Percentiles rank a stretch among this genome's conserved stretches.
Evolutionary conservation across 2,329 filamentous ascomycete genomes (phyloP).

Genomic region (Bipolaris sorokiniana): DNA sequence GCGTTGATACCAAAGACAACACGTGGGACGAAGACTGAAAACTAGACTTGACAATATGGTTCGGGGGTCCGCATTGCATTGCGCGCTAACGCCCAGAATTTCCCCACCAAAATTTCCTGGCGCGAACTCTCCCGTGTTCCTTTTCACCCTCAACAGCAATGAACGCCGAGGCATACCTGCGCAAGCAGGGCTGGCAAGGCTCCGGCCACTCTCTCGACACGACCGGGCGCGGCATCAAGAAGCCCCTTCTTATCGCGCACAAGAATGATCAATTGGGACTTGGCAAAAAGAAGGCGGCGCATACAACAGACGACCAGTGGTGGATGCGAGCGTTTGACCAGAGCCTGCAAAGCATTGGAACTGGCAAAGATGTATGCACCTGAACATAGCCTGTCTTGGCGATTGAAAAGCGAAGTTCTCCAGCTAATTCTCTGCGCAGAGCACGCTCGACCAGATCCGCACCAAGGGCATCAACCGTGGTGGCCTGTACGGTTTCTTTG

Average conservation of each 20-base stretch:
- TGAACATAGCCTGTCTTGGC: neutral
- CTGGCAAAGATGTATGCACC: constrained; percentile 34
- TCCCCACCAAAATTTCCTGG: constrained; percentile 29
- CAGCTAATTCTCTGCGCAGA: constrained; percentile 56
- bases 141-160: constrained; percentile 56
- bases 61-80: constrained; percentile 15
- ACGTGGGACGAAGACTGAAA: neutral
- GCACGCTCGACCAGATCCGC: constrained; percentile 56
- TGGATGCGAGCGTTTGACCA: constrained; percentile 96
- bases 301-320: constrained; percentile 79
- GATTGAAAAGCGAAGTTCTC: neutral
- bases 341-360: constrained; percentile 72
- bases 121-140: constrained; percentile 8
- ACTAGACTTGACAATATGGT: neutral
- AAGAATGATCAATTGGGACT: constrained; percentile 83
- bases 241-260: constrained; percentile 80
- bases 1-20: neutral
- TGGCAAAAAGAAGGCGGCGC: constrained; percentile 69
- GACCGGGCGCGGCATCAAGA: constrained; percentile 76
- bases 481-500: constrained; percentile 83
- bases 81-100: constrained; percentile 15
- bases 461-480: constrained; percentile 56
- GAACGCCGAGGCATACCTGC: constrained; percentile 84
- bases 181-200: constrained; percentile 87
- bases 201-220: constrained; percentile 85